Conservation (phyloP, 1,284 basidiomycete species). For the Ustilago crameri region DNA sequence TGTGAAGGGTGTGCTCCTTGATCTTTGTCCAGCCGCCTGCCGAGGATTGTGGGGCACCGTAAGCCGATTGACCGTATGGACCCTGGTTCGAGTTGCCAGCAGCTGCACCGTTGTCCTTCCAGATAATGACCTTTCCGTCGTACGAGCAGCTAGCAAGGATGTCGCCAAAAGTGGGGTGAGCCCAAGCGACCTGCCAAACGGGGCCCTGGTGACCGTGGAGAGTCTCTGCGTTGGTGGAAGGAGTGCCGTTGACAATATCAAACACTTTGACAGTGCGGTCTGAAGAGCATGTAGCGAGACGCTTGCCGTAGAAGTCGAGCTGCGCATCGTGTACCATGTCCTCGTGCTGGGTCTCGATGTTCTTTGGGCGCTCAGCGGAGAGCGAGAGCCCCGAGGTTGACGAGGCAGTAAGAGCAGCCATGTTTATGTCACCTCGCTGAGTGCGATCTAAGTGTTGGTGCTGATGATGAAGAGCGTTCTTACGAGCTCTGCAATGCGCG, state of each 20-base stretch:
- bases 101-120: conserved; percentile 81
- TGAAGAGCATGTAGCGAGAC: conserved; percentile 94
- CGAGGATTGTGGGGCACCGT: conserved; percentile 36
- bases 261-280: conserved; percentile 96
- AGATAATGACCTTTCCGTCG: conserved; percentile 97
- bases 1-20: conserved; percentile 94
- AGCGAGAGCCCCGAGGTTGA: conserved; percentile 39
- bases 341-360: conserved; percentile 66
- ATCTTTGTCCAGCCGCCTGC: conserved; percentile 83
- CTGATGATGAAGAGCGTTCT: not conserved
- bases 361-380: conserved; percentile 53
- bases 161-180: conserved; percentile 88
- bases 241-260: conserved; percentile 89
- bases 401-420: conserved; percentile 35
- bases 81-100: conserved; percentile 71
- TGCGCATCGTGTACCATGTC: conserved; percentile 85
- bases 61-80: conserved; percentile 45
- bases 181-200: conserved; percentile 99
- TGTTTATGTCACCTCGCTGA: conserved; percentile 1
- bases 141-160: conserved; percentile 98
- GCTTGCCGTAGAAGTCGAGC: conserved; percentile 95
- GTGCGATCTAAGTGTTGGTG: not conserved
- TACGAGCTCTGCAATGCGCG: not conserved
- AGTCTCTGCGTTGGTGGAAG: conserved; percentile 71
- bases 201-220: conserved; percentile 82